phyloP scores from a whole-genome alignment of 768 basidiomycete species.

The Phallus indusiatus region DNA sequence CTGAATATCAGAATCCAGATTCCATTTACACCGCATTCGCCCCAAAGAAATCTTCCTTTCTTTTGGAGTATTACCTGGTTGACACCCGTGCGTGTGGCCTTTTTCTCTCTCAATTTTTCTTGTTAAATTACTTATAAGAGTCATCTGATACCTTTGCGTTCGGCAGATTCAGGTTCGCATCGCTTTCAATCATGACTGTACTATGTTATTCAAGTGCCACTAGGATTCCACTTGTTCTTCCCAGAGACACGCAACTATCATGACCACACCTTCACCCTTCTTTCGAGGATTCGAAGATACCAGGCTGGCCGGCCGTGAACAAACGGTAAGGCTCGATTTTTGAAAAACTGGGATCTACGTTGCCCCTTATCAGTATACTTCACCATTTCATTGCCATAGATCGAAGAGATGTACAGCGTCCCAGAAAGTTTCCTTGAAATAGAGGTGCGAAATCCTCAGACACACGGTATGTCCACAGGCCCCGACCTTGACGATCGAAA shows the following conservation, averaged over 20 bases:
- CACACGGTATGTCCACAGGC: slow-evolving; percentile 58
- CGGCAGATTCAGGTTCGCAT: not conserved
- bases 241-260: slow-evolving; percentile 8
- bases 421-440: slow-evolving; percentile 97
- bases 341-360: not conserved
- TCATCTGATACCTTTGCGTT: too few species aligned
- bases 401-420: slow-evolving; percentile 97
- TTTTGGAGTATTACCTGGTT: not conserved
- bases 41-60: not conserved
- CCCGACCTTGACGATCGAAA: not conserved
- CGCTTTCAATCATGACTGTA: not conserved
- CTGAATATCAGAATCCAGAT: not conserved
- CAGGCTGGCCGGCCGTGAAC: slow-evolving; percentile 27
- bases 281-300: slow-evolving; percentile 33
- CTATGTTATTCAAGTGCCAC: not conserved
- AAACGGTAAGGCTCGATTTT: slow-evolving; percentile 22
- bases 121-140: too few species aligned
- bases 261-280: slow-evolving; percentile 34
- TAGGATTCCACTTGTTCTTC: not conserved
- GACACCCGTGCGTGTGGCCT: not conserved
- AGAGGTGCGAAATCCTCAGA: slow-evolving; percentile 94
- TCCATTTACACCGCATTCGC: not conserved
- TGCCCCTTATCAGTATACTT: slow-evolving; percentile 7
- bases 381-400: slow-evolving; percentile 34
- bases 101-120: not conserved